Conservation (phyloP, 768 basidiomycete species). For the Amyloporia xantha region DNA sequence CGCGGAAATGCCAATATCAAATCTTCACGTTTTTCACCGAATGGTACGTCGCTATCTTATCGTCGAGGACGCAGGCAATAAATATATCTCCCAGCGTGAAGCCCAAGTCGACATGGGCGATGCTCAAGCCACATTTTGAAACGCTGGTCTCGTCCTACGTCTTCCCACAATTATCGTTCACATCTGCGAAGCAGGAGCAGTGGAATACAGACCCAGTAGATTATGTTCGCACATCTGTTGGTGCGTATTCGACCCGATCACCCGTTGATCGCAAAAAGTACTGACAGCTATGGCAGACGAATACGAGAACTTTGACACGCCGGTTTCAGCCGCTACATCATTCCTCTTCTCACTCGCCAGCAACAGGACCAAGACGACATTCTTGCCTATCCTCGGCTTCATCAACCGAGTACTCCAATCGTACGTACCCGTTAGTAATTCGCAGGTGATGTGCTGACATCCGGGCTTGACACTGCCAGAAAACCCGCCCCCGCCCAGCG, state of each 20-base stretch:
- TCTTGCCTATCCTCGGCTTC: constrained; percentile 73
- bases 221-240: constrained; percentile 69
- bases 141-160: constrained; percentile 73
- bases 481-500: constrained; percentile 54
- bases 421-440: constrained; percentile 32
- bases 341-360: constrained; percentile 75
- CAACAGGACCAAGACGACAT: constrained; percentile 76
- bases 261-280: not conserved
- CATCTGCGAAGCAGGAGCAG: constrained; percentile 51
- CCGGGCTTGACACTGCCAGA: constrained; percentile 19
- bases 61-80: not conserved
- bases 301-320: constrained; percentile 71
- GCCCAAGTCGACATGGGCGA: constrained; percentile 85
- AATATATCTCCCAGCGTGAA: constrained; percentile 53
- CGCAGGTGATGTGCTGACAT: not conserved
- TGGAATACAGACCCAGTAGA: constrained; percentile 85
- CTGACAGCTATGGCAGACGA: constrained; percentile 49
- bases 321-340: constrained; percentile 70
- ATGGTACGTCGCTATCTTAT: constrained; percentile 44
- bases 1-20: constrained; percentile 77
- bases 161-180: constrained; percentile 85
- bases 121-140: constrained; percentile 81
- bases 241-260: constrained; percentile 31
- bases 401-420: constrained; percentile 68
- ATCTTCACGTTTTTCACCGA: constrained; percentile 83